Evolutionary conservation across 2,329 filamentous ascomycete species (phyloP).

Genomic region (Colletotrichum sp.): DNA sequence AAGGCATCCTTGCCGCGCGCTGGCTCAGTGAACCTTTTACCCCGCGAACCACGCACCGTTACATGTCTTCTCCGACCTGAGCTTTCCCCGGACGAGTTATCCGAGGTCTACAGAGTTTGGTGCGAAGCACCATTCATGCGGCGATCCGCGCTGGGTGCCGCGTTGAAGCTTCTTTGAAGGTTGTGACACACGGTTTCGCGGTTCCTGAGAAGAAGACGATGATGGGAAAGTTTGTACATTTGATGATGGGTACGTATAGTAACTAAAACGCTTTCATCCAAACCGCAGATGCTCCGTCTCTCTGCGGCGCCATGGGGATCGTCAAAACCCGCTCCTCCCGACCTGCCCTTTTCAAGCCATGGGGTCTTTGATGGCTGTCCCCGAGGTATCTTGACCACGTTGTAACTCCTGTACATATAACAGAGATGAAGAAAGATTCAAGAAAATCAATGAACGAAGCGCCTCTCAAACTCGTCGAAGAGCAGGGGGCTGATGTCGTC

Average conservation of each 20-base stretch:
- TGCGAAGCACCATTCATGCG: background rate
- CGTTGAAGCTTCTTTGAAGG: background rate
- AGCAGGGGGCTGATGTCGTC: constrained; percentile 96
- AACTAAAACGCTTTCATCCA: background rate
- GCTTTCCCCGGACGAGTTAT: background rate
- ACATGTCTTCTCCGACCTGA: background rate
- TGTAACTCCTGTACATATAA: constrained; percentile 18
- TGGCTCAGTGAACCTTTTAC: background rate
- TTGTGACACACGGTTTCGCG: background rate
- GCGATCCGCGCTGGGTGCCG: background rate
- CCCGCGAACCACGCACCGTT: constrained; percentile 1
- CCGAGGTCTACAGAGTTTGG: background rate
- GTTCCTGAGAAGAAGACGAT: background rate
- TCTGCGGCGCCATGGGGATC: background rate
- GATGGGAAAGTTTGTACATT: constrained; percentile 4
- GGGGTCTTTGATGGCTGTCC: constrained; percentile 16
- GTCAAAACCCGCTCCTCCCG: background rate
- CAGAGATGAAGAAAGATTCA: background rate
- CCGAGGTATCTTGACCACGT: constrained; percentile 20
- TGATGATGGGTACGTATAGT: constrained; percentile 1
- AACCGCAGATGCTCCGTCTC: background rate
- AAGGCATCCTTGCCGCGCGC: constrained; percentile 10
- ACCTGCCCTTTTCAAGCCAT: constrained; percentile 18
- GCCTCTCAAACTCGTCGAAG: constrained; percentile 78
- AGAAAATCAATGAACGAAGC: constrained; percentile 56